These are phyloP conservation scores for Phytophthora agathidicida DNA, from an alignment of 352 stramenopile genomes.

Conservation along the genomic window DNA sequence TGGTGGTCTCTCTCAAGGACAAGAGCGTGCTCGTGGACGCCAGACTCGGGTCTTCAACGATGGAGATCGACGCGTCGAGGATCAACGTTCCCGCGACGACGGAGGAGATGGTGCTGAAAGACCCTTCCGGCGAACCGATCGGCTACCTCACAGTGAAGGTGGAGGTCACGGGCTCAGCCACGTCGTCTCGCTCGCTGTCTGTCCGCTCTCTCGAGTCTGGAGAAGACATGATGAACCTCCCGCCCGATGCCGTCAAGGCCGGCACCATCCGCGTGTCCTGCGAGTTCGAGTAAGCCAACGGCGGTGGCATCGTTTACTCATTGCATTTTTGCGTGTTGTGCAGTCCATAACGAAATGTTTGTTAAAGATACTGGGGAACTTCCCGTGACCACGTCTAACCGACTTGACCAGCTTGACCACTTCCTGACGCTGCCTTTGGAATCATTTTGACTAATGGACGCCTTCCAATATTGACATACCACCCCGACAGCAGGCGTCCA, in stretches of 20 bases:
- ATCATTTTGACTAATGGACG: too few species aligned
- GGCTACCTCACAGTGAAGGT: constrained; percentile 43
- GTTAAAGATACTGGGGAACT: too few species aligned
- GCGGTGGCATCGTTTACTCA: too few species aligned
- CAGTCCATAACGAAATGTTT: too few species aligned
- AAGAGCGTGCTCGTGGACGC: constrained; percentile 47
- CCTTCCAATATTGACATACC: too few species aligned
- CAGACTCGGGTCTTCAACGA: constrained; percentile 32
- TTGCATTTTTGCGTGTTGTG: constrained; percentile 11
- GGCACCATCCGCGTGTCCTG: constrained; percentile 52
- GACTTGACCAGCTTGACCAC: too few species aligned
- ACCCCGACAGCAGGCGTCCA: too few species aligned
- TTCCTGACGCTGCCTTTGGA: too few species aligned
- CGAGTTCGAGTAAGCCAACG: constrained; percentile 38
- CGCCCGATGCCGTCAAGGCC: constrained; percentile 41
- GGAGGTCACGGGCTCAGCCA: constrained; percentile 39
- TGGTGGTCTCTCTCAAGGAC: constrained; percentile 50
- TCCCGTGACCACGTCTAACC: too few species aligned
- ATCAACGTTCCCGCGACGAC: constrained; percentile 25
- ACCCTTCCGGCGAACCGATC: constrained; percentile 31
- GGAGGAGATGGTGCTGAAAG: constrained; percentile 40
- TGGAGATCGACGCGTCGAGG: constrained; percentile 33
- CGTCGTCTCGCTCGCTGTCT: constrained; percentile 44
- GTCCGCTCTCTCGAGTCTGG: constrained; percentile 27
- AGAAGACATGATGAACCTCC: constrained; percentile 30